Evolutionary conservation across 768 basidiomycete genomes (phyloP).

Genomic region (Trametes villosa): DNA sequence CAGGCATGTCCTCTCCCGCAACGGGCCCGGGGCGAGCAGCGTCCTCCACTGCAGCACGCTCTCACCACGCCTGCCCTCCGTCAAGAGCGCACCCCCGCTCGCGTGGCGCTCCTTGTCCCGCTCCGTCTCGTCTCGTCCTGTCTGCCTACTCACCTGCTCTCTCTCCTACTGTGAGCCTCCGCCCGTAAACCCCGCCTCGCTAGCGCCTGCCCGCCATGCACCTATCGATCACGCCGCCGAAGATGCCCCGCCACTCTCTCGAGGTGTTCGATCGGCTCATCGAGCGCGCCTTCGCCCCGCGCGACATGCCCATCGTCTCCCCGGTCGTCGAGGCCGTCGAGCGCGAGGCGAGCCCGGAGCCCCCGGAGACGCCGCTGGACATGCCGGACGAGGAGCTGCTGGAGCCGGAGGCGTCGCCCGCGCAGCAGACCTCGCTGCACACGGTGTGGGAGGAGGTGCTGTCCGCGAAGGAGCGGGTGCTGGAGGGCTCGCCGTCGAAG

Average conservation of each 20-base stretch:
- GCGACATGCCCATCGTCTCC: slow-evolving; percentile 5
- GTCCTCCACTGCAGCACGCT: slow-evolving; percentile 16
- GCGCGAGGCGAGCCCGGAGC: not conserved
- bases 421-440: slow-evolving; percentile 45
- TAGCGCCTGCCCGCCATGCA: slow-evolving; percentile 9
- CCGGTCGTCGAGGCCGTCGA: slow-evolving; percentile 1
- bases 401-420: slow-evolving; percentile 19
- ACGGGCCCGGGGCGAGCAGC: too few species aligned
- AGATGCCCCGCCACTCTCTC: slow-evolving; percentile 21
- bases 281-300: slow-evolving; percentile 29
- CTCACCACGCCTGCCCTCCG: slow-evolving; percentile 16
- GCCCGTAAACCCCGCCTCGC: not conserved
- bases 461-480: slow-evolving; percentile 64
- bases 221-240: slow-evolving; percentile 9
- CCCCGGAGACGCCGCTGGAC: slow-evolving; percentile 17
- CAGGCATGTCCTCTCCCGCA: slow-evolving; percentile 8
- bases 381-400: slow-evolving; percentile 22
- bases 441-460: slow-evolving; percentile 70
- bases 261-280: slow-evolving; percentile 28
- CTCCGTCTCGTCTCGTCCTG: not conserved
- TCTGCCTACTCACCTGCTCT: not conserved
- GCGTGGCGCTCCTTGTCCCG: slow-evolving; percentile 3
- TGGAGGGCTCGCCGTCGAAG: slow-evolving; percentile 71
- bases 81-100: slow-evolving; percentile 4
- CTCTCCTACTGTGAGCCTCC: not conserved